Evolutionary conservation across 345 rosid species (phyloP).

Genomic region (Hypericum androsaemum): DNA sequence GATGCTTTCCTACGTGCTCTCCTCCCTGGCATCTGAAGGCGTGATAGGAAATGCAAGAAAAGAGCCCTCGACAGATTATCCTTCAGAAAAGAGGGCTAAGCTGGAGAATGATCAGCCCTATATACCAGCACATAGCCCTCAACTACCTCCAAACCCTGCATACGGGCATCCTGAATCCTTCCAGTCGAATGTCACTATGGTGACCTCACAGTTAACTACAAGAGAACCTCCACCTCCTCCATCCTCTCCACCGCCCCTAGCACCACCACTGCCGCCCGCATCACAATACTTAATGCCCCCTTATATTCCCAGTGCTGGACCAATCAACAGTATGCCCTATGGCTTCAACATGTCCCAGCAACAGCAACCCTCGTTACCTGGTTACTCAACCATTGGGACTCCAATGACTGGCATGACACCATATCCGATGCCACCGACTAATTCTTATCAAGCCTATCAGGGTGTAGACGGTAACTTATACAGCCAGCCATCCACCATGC

Average conservation of each 20-base stretch:
- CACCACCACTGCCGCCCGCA: constrained; percentile 48
- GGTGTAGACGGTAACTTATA: constrained; percentile 63
- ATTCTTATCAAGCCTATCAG: constrained; percentile 51
- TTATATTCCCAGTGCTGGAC: constrained; percentile 46
- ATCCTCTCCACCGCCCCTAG: constrained; percentile 41
- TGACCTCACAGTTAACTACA: constrained; percentile 23
- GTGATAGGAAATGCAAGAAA: constrained; percentile 41
- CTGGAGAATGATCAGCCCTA: constrained; percentile 46
- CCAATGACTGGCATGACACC: constrained; percentile 39
- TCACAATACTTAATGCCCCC: constrained; percentile 45
- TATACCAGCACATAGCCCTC: constrained; percentile 35
- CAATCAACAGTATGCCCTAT: constrained; percentile 37
- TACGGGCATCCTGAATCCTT: constrained; percentile 25
- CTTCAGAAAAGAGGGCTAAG: constrained; percentile 73
- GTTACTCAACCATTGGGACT: constrained; percentile 30
- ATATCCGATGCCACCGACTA: constrained; percentile 27
- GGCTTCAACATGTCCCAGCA: constrained; percentile 41
- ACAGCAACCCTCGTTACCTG: constrained; percentile 33
- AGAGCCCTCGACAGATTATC: constrained; percentile 39
- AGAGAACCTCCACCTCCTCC: constrained; percentile 48
- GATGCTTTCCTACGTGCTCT: constrained; percentile 89
- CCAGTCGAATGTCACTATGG: constrained; percentile 18
- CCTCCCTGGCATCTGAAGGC: constrained; percentile 86
- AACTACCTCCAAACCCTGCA: constrained; percentile 18
- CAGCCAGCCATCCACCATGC: constrained; percentile 47